phyloP scores from a whole-genome alignment of 495 filamentous ascomycete species.

The Penicillium simplicissimum region DNA sequence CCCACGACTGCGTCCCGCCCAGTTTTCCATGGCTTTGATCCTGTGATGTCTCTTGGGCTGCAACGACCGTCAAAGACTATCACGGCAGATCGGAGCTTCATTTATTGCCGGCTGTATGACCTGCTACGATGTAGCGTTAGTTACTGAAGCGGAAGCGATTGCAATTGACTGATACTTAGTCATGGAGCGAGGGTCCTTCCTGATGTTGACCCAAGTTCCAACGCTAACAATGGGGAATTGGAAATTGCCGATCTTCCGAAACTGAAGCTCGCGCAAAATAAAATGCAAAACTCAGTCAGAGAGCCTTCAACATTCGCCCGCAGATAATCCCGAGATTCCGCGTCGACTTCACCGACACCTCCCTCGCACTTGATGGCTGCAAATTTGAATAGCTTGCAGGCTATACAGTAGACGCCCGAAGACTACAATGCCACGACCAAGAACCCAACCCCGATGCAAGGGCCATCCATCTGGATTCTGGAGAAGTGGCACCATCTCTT shows the following conservation, averaged over 20 bases:
- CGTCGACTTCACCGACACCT: neutral
- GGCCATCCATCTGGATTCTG: neutral
- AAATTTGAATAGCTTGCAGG: neutral
- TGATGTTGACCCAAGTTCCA: neutral
- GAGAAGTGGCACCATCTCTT: neutral
- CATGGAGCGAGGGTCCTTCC: neutral
- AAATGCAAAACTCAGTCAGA: neutral
- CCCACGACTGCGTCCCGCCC: constrained; percentile 1
- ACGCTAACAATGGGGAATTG: no score
- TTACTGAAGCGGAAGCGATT: neutral
- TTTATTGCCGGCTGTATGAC: constrained; percentile 3
- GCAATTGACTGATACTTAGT: neutral
- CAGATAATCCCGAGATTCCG: neutral
- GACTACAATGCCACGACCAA: neutral
- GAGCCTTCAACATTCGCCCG: neutral
- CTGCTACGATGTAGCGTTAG: neutral
- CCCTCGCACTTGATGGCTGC: neutral
- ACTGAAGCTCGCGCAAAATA: neutral
- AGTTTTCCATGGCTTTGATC: constrained; percentile 5
- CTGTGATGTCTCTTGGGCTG: constrained; percentile 1
- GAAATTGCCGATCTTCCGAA: neutral
- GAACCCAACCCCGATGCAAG: neutral
- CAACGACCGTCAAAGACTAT: neutral
- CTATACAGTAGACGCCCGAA: neutral
- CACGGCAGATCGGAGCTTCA: constrained; percentile 8